phyloP scores from a whole-genome alignment of 306 rosid species.

The Corylus americana region DNA sequence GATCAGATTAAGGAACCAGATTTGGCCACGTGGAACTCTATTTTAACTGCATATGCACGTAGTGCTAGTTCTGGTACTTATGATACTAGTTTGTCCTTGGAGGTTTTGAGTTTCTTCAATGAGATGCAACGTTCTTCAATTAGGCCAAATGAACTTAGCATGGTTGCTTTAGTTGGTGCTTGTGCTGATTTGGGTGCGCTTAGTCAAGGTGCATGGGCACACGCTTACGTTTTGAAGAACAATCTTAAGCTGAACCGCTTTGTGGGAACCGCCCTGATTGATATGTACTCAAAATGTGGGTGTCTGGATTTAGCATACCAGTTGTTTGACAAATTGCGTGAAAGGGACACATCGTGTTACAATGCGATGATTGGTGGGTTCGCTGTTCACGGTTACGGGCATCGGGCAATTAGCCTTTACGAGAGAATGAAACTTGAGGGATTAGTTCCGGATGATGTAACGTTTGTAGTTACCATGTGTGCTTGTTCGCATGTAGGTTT shows the following conservation, averaged over 20 bases:
- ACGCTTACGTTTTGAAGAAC: slow-evolving; percentile 35
- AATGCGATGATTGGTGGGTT: slow-evolving; percentile 48
- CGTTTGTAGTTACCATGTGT: slow-evolving; percentile 44
- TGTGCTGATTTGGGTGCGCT: slow-evolving; percentile 48
- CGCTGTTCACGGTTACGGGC: slow-evolving; percentile 46
- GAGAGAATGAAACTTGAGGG: slow-evolving; percentile 34
- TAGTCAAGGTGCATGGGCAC: slow-evolving; percentile 49
- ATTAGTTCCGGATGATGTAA: slow-evolving; percentile 37
- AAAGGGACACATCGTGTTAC: slow-evolving; percentile 37
- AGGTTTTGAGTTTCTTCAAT: slow-evolving; percentile 32
- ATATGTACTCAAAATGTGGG: slow-evolving; percentile 51
- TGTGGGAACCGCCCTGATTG: slow-evolving; percentile 46
- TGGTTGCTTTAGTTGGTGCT: slow-evolving; percentile 40
- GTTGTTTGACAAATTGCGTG: slow-evolving; percentile 40
- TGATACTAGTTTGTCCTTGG: slow-evolving; percentile 30
- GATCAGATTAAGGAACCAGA: slow-evolving; percentile 44
- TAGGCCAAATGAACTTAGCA: slow-evolving; percentile 45
- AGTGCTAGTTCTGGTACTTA: slow-evolving; percentile 17
- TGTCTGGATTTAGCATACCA: slow-evolving; percentile 40
- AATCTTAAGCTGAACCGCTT: slow-evolving; percentile 37
- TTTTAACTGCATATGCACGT: slow-evolving; percentile 35
- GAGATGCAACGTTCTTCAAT: slow-evolving; percentile 35
- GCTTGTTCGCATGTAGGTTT: slow-evolving; percentile 48
- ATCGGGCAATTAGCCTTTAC: slow-evolving; percentile 44
- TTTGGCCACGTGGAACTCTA: slow-evolving; percentile 42